Conservation (phyloP, 225 moss, liverwort and hornwort species). For the Thuidium tamariscinum region DNA sequence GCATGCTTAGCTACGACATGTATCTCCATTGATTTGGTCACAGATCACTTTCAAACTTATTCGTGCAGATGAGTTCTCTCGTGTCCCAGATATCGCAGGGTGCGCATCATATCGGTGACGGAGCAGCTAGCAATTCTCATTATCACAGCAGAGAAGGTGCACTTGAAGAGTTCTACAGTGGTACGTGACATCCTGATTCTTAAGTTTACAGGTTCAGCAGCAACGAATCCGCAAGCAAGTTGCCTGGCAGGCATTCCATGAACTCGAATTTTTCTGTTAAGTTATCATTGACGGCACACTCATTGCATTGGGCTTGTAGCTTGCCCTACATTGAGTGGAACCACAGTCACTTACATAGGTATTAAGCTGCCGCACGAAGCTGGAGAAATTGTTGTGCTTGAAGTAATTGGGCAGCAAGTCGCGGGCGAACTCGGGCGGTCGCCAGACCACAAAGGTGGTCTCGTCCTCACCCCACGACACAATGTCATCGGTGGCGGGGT, state of each 20-base stretch:
- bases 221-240: neutral
- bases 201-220: neutral
- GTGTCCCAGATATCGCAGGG: neutral
- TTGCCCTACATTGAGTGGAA: neutral
- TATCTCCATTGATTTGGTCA: neutral
- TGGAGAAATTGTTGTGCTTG: slow-evolving; percentile 90
- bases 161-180: neutral
- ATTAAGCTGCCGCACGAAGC: slow-evolving; percentile 77
- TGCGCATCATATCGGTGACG: neutral
- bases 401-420: slow-evolving; percentile 86
- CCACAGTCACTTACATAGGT: slow-evolving; percentile 55
- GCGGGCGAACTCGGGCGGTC: slow-evolving; percentile 77
- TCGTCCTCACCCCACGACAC: slow-evolving; percentile 84
- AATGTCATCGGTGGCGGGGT: slow-evolving; percentile 72
- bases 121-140: neutral
- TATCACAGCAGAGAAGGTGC: neutral
- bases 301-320: neutral
- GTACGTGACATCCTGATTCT: neutral
- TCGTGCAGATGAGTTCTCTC: neutral
- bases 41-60: neutral
- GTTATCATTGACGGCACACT: neutral
- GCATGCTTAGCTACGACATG: neutral
- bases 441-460: slow-evolving; percentile 69
- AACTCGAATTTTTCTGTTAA: neutral
- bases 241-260: neutral